A percentile compares a stretch with the other conserved stretches of the same genome.
Conservation (phyloP, 2,329 filamentous ascomycete genomes). For the Diaporthe sp. region DNA sequence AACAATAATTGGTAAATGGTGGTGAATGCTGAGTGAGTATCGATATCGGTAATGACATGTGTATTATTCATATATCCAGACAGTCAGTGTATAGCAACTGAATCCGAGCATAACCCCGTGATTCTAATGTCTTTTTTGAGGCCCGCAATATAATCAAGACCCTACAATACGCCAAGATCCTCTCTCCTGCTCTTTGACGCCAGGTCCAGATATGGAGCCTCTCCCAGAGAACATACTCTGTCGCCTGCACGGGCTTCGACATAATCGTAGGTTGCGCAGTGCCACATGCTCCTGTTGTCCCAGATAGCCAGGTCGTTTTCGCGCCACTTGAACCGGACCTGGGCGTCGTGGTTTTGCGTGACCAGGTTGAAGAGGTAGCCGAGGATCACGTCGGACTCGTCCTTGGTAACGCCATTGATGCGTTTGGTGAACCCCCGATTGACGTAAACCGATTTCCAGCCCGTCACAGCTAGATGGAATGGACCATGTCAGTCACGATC, state of each 20-base stretch:
- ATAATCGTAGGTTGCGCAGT: constrained; percentile 73
- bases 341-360: constrained; percentile 68
- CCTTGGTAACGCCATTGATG: constrained; percentile 66
- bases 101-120: neutral
- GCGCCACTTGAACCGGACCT: constrained; percentile 67
- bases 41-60: neutral
- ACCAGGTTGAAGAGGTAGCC: constrained; percentile 61
- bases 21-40: neutral
- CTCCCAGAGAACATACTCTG: constrained; percentile 56
- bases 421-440: constrained; percentile 65
- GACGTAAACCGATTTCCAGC: constrained; percentile 67
- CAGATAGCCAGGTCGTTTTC: constrained; percentile 72
- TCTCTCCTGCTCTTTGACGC: constrained; percentile 54
- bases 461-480: constrained; percentile 58
- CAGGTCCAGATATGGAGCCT: constrained; percentile 57
- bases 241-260: constrained; percentile 56
- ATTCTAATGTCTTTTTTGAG: too few relatives aligned
- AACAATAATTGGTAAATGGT: neutral
- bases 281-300: constrained; percentile 70
- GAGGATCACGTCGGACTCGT: constrained; percentile 66
- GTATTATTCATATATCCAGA: neutral
- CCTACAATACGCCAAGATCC: constrained; percentile 44
- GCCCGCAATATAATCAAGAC: too few relatives aligned
- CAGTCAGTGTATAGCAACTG: neutral
- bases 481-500: constrained; percentile 5